Evolutionary conservation across 257 asterid genomes (phyloP).

Genomic region (Solanum gracilifrons): DNA sequence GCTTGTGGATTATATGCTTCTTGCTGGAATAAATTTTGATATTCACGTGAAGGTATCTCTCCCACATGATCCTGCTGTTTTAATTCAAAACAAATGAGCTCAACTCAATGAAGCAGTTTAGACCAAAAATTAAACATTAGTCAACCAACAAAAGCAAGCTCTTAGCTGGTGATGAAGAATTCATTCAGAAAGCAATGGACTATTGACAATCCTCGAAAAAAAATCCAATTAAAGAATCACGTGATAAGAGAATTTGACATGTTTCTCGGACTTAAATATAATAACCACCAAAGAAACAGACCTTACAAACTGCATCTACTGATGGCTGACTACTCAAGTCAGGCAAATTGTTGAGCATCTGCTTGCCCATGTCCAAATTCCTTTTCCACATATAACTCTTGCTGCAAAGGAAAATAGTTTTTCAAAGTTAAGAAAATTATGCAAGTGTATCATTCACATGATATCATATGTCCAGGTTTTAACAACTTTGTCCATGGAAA

Average conservation of each 20-base stretch:
- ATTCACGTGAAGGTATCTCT: background rate
- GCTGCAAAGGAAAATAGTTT: background rate
- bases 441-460: background rate
- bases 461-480: background rate
- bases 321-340: background rate
- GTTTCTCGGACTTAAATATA: background rate
- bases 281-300: constrained; percentile 4
- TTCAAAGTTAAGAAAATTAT: background rate
- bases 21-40: constrained; percentile 9
- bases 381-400: background rate
- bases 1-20: background rate
- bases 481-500: background rate
- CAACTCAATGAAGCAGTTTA: background rate
- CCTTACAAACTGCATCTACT: constrained; percentile 21
- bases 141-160: background rate
- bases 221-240: background rate
- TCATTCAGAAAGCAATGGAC: background rate
- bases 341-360: constrained; percentile 1
- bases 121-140: background rate
- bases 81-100: background rate
- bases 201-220: background rate
- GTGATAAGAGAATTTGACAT: background rate
- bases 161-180: background rate
- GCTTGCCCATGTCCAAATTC: constrained; percentile 7
- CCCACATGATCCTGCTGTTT: background rate